Conservation (phyloP, 139 green algal species). For the Micromonas commoda region DNA sequence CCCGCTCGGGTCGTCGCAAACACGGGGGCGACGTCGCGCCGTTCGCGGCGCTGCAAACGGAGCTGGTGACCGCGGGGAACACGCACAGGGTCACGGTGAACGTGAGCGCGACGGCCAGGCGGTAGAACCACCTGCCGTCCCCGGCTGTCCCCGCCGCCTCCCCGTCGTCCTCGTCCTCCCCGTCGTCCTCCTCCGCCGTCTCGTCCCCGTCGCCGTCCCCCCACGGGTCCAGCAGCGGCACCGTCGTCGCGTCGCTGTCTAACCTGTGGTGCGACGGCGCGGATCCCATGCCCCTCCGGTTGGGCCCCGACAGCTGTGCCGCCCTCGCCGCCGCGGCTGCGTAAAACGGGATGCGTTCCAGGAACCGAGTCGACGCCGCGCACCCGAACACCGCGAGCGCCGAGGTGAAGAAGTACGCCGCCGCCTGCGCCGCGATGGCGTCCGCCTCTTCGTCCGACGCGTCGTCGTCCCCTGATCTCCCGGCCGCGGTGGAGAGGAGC, state of each 20-base stretch:
- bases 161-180: neutral
- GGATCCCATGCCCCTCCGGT: too few species aligned
- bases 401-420: conserved; percentile 1
- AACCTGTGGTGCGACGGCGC: too few species aligned
- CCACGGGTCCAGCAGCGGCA: too few species aligned
- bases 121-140: neutral
- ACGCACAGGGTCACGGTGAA: conserved; percentile 18
- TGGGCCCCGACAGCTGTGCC: too few species aligned
- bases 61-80: conserved; percentile 6
- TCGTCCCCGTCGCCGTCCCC: neutral
- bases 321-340: neutral
- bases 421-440: neutral
- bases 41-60: neutral
- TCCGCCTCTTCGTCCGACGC: neutral
- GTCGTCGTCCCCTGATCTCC: neutral
- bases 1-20: neutral
- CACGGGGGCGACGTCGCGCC: neutral
- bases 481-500: conserved; percentile 7
- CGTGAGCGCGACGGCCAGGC: neutral
- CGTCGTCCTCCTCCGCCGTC: neutral
- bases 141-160: neutral
- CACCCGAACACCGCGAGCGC: neutral
- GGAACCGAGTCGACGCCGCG: neutral
- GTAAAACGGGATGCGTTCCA: neutral
- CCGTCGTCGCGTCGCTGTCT: too few species aligned